Evolutionary conservation across 768 basidiomycete species (phyloP), one percentile per base, ranked within the genome.

Genomic region (Podaxis sp.): DNA sequence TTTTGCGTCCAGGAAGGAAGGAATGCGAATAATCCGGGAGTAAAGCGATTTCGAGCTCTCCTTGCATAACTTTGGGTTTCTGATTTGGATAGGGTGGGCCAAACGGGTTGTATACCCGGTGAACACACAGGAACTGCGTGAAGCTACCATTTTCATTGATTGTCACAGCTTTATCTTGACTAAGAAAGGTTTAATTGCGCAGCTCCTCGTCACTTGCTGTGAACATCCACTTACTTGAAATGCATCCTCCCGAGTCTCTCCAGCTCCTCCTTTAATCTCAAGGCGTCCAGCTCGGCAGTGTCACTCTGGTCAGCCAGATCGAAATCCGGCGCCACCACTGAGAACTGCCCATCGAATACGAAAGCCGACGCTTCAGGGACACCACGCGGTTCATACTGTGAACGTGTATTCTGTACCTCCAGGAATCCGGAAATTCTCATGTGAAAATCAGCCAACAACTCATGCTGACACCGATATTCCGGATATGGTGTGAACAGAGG

Each of bases 1-100:
- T 82, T 55, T 80, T 76, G 71, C 81, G 77, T 42, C 86, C 86
- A n/a, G 79, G 73, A 64, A 86, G 76, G 62, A 79, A 72, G 5
- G 42, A 65, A 67, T 88, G 86, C 5, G 84, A 78, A 18, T 76
- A 73, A 63, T 88, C 85, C 6, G 81, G 77, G 13, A 85, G 67
- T 28, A 83, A 71, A 10, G 76, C 75, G 23, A 85, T 72, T 65
- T 86, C 82, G 38, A 87, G 68, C 67, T 87, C 83, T n/a, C 83
- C 85, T 23, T 74, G 71, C 74, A 86, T 78, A 35, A 64, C 66
- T 66, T 46, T 53, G 14, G 50, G 47, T 25, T 40, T 37, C 28
- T 61, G 59, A 16, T 56, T 40, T n/a, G 55, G 51, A 46, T 50
- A 47, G 5, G 57, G 10, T 18, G 57, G n/a, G 61, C 60, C 47